Evolutionary conservation across 73 alveolate species (phyloP), one percentile per base, ranked within the genome.

Genomic region (Paramecium sonneborni): DNA sequence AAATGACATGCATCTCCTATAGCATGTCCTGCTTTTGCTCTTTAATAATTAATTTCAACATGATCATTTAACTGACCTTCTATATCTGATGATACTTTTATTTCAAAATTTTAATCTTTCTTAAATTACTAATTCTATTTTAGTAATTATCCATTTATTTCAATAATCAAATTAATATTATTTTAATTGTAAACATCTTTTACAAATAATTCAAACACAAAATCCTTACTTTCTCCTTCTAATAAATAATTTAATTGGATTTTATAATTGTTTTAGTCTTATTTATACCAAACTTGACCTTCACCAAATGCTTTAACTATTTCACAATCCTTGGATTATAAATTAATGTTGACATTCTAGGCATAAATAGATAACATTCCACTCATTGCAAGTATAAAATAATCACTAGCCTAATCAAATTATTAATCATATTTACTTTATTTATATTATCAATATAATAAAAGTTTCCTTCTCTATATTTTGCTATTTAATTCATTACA

Each of bases 401-500:
- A 56, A 20, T 48, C 76, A 10, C 72, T 28, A 70, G 85, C 85
- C 85, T 70, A 14, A 32, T 70, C n/a, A n/a, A 68, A 70, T 26
- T 3, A 70, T 26, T 3, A 34, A 70, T 32, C 30, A 9, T 11
- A 3, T 30, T 57, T 37, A 88, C 89, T 24, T 58, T 85, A 9
- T 85, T 62, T 18, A 85, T 92, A 26, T 85, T 70, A 9, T 88
- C 94, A 20, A 95, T 82, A 76, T 55, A 93, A 92, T 92, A 95
- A 92, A 95, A 95, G 9, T 92, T 88, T 9, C 97, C 96, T 88
- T 93, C 95, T 55, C 95, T 94, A 38, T 88, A 84, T 44, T 86
- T 92, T 37, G 98, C 98, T 70, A 95, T 93, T 82, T 86, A 87
- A 92, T 94, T 95, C 96, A 95, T 92, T 1, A 95, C 89, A 32